These are phyloP conservation scores for Triadica sebifera DNA, from an alignment of 345 rosid species.

Conservation along the genomic window DNA sequence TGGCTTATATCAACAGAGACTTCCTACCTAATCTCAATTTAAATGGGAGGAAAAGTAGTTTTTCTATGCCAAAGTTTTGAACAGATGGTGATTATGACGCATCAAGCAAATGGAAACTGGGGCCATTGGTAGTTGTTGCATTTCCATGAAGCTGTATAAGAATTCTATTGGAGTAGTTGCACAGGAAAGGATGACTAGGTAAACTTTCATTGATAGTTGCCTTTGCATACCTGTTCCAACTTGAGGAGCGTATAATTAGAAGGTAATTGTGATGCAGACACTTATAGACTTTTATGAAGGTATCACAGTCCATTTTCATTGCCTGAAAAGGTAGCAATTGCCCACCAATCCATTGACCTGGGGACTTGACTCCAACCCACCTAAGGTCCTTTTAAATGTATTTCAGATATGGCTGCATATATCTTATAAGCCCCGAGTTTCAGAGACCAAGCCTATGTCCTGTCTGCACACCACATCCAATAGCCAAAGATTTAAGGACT, in stretches of 20 bases:
- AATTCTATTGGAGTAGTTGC: not conserved
- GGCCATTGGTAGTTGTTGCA: not conserved
- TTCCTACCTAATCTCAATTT: not conserved
- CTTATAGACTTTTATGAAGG: not conserved
- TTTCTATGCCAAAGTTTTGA: not conserved
- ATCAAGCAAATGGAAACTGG: not conserved
- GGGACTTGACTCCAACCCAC: not conserved
- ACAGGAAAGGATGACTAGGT: not conserved
- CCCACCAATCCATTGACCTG: not conserved
- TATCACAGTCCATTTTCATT: not conserved
- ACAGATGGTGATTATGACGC: not conserved
- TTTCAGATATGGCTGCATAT: not conserved
- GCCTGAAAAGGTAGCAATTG: not conserved
- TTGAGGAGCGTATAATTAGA: not conserved
- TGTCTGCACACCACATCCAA: not conserved
- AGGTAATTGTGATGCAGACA: not conserved
- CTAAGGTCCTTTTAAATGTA: not conserved
- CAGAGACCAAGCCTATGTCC: not conserved
- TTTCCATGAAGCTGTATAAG: not conserved
- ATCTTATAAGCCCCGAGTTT: too few species aligned
- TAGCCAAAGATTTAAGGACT: not conserved
- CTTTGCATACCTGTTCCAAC: not conserved
- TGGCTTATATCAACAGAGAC: not conserved
- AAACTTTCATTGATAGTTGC: not conserved
- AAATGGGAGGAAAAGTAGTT: not conserved